phyloP scores from a whole-genome alignment of 805 yeast genomes.

The Saitoella complicata region DNA sequence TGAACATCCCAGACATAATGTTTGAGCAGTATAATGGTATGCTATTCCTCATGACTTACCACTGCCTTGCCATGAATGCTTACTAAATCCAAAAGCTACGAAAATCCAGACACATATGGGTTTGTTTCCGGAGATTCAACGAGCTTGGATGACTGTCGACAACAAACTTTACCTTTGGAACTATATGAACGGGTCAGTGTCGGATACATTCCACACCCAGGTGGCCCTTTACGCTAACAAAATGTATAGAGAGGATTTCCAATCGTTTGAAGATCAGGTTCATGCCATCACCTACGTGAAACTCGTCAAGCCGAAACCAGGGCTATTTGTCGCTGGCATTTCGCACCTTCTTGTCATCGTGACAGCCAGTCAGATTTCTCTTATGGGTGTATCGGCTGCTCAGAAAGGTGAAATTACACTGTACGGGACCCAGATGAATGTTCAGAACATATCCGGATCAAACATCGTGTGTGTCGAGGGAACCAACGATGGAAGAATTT shows the following conservation, averaged over 20 bases:
- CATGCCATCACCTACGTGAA: conserved; percentile 64
- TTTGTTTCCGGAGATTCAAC: conserved; percentile 56
- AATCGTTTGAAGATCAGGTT: conserved; percentile 65
- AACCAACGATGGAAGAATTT: conserved; percentile 56
- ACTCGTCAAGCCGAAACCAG: conserved; percentile 65
- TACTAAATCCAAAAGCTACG: conserved; percentile 19
- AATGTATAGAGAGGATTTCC: conserved; percentile 35
- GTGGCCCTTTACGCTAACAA: neutral
- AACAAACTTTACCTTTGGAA: conserved; percentile 78
- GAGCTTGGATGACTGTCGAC: conserved; percentile 78
- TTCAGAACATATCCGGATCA: conserved; percentile 56
- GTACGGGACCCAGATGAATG: conserved; percentile 68
- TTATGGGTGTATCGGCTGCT: conserved; percentile 52
- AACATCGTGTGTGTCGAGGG: conserved; percentile 47
- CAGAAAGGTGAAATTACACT: conserved; percentile 40
- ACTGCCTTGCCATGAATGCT: neutral
- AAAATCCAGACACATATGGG: conserved; percentile 67
- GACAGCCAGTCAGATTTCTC: conserved; percentile 62
- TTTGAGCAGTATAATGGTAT: conserved; percentile 48
- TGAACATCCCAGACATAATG: conserved; percentile 66
- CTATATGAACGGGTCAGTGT: conserved; percentile 29
- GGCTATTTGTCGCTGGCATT: conserved; percentile 65
- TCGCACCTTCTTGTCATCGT: conserved; percentile 58
- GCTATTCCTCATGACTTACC: neutral
- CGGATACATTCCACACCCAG: too few species aligned